Evolutionary conservation across 192 early-diverging fungal genomes (phyloP).

Genomic region (Thamnidium elegans): DNA sequence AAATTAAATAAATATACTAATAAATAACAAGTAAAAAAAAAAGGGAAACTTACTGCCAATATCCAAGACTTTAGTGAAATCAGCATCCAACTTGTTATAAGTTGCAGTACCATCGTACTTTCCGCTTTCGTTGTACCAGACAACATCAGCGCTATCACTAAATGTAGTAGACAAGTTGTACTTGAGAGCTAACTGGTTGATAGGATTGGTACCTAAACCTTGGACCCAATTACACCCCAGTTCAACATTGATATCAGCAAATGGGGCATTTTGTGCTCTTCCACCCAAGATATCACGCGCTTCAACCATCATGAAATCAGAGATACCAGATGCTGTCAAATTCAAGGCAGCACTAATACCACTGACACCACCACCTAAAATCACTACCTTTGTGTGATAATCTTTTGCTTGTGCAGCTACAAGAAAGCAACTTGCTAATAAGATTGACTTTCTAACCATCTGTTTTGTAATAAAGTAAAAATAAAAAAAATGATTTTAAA

Average conservation of each 20-base stretch:
- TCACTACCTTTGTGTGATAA: slow-evolving; percentile 36
- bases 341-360: slow-evolving; percentile 36
- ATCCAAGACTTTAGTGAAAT: slow-evolving; percentile 6
- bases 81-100: slow-evolving; percentile 18
- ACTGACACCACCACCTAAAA: slow-evolving; percentile 40
- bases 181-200: slow-evolving; percentile 29
- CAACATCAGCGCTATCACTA: slow-evolving; percentile 26
- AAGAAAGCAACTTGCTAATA: not conserved
- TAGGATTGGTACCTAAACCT: slow-evolving; percentile 35
- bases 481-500: not conserved
- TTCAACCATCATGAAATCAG: slow-evolving; percentile 41
- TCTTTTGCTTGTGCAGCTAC: not conserved
- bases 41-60: slow-evolving; percentile 22
- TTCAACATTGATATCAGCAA: slow-evolving; percentile 33
- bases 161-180: slow-evolving; percentile 20
- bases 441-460: slow-evolving; percentile 1
- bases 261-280: slow-evolving; percentile 29
- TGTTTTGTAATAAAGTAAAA: not conserved
- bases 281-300: slow-evolving; percentile 34
- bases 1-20: not conserved
- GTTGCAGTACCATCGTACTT: slow-evolving; percentile 22
- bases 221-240: slow-evolving; percentile 42
- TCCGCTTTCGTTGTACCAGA: slow-evolving; percentile 30
- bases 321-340: slow-evolving; percentile 28
- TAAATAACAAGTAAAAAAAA: not conserved